These are phyloP conservation scores for Fraxinus platypoda DNA, from an alignment of 305 asterid genomes.

Conservation along the genomic window DNA sequence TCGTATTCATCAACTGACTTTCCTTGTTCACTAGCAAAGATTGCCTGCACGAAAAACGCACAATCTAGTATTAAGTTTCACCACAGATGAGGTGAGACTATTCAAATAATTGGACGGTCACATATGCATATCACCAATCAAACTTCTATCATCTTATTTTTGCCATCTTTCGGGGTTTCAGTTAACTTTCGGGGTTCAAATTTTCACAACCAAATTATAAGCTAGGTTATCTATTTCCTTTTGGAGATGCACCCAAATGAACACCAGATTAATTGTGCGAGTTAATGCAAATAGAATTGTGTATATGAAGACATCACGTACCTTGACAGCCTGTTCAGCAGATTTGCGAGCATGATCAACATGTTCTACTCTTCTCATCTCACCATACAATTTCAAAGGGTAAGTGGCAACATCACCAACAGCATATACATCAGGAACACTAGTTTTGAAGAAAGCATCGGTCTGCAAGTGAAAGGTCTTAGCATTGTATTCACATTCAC, in stretches of 20 bases:
- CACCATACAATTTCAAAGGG: constrained; percentile 86
- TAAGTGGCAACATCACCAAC: constrained; percentile 97
- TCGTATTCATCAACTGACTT: constrained; percentile 63
- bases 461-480: constrained; percentile 58
- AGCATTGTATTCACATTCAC: not conserved
- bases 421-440: constrained; percentile 78
- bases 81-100: not conserved
- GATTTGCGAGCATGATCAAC: constrained; percentile 97
- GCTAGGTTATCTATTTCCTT: not conserved
- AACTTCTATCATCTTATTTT: not conserved
- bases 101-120: not conserved
- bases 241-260: not conserved
- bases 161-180: not conserved
- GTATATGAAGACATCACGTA: constrained; percentile 19
- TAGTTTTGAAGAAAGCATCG: constrained; percentile 82
- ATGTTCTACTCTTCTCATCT: constrained; percentile 87
- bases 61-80: not conserved
- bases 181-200: not conserved
- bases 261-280: not conserved
- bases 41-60: constrained; percentile 53
- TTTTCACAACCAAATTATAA: not conserved
- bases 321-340: constrained; percentile 99
- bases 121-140: not conserved
- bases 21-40: constrained; percentile 67
- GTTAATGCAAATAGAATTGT: not conserved